Percentiles rank a stretch among this genome's conserved stretches.
Conservation (phyloP, 2,329 filamentous ascomycete genomes). For the Eurotiales sp. region DNA sequence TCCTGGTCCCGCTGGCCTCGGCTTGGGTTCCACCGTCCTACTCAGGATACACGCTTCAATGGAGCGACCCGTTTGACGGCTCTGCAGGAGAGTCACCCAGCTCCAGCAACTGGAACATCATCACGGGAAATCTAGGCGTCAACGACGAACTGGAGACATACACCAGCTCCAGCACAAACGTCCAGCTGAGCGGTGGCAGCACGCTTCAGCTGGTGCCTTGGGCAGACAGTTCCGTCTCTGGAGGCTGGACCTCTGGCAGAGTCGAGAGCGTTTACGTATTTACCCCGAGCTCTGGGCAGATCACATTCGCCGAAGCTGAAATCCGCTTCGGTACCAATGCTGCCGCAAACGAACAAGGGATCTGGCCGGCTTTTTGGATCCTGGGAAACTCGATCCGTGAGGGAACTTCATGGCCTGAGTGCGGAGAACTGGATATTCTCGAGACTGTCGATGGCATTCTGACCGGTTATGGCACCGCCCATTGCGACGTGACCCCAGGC, state of each 20-base stretch:
- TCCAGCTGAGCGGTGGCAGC: slow-evolving; percentile 13
- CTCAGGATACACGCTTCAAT: slow-evolving; percentile 8
- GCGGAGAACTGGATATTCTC: slow-evolving; percentile 13
- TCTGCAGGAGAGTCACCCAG: slow-evolving; percentile 4
- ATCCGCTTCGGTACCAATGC: slow-evolving; percentile 13
- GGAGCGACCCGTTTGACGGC: slow-evolving; percentile 9
- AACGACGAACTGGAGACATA: slow-evolving; percentile 14
- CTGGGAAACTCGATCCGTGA: slow-evolving; percentile 7
- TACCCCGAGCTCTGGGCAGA: slow-evolving; percentile 5
- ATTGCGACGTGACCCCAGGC: slow-evolving; percentile 12
- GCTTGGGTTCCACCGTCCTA: slow-evolving; percentile 14
- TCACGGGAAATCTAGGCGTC: slow-evolving; percentile 9
- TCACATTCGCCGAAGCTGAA: slow-evolving; percentile 11
- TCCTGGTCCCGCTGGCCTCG: slow-evolving; percentile 5
- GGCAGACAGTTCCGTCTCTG: slow-evolving; percentile 11
- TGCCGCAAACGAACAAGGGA: slow-evolving; percentile 8
- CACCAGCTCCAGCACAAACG: slow-evolving; percentile 7
- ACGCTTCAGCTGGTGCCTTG: slow-evolving; percentile 12
- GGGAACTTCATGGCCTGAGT: slow-evolving; percentile 10
- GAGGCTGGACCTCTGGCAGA: slow-evolving; percentile 13
- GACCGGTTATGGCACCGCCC: slow-evolving; percentile 13
- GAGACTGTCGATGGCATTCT: slow-evolving; percentile 11
- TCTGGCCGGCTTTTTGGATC: slow-evolving; percentile 14
- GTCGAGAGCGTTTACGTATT: slow-evolving; percentile 14
- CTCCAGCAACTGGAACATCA: slow-evolving; percentile 14